Evolutionary conservation across 805 yeast species (phyloP).

Genomic region (Pichia membranifaciens): DNA sequence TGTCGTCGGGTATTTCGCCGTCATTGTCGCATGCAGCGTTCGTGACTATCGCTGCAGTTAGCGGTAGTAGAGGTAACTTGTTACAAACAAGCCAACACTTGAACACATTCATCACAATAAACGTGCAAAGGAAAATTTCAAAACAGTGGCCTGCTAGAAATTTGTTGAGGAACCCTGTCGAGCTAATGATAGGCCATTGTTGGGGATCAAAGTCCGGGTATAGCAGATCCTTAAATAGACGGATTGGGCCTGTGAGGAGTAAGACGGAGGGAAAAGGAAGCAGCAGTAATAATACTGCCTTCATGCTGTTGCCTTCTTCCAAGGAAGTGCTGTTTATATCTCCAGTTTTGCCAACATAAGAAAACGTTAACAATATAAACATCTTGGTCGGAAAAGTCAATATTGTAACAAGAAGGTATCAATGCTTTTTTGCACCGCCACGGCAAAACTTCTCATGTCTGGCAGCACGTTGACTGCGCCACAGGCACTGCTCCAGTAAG

Average conservation of each 20-base stretch:
- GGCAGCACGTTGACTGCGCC: background rate
- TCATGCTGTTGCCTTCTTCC: background rate
- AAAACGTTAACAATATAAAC: background rate
- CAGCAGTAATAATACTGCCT: background rate
- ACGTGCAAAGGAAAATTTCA: conserved; percentile 18
- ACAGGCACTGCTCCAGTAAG: background rate
- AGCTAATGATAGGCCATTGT: conserved; percentile 15
- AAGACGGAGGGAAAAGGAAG: conserved; percentile 5
- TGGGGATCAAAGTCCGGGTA: conserved; percentile 14
- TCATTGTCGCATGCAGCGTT: background rate
- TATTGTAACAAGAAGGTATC: background rate
- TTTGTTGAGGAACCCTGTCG: conserved; percentile 24
- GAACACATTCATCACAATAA: conserved; percentile 8
- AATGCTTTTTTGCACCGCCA: conserved; percentile 1
- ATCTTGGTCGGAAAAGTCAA: too few relatives aligned
- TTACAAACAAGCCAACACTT: conserved; percentile 7
- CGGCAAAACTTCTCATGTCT: background rate
- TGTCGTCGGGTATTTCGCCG: background rate
- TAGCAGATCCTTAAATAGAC: conserved; percentile 9
- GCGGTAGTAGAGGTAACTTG: conserved; percentile 14
- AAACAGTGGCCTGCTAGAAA: conserved; percentile 29
- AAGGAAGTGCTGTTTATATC: too few relatives aligned
- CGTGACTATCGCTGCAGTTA: conserved; percentile 3
- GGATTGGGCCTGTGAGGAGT: conserved; percentile 4
- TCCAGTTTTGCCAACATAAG: too few relatives aligned